These are phyloP conservation scores for Silene coronaria DNA, from an alignment of 179 eudicot species.

Conservation along the genomic window DNA sequence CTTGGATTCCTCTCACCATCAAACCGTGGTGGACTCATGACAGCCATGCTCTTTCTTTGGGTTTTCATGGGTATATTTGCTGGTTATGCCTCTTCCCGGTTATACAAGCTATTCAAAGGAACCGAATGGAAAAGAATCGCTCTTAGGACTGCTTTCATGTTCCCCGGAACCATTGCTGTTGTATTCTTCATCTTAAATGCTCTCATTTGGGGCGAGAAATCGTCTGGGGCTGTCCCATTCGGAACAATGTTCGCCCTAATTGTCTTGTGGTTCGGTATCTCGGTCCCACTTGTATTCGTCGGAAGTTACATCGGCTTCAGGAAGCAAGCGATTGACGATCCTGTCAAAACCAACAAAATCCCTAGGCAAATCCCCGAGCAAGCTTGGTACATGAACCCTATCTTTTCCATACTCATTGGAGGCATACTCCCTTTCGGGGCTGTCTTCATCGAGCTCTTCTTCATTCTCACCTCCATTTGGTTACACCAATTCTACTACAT, in stretches of 20 bases:
- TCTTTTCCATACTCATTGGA: constrained; percentile 37
- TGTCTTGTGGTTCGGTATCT: constrained; percentile 46
- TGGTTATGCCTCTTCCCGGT: constrained; percentile 44
- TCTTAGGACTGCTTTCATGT: constrained; percentile 42
- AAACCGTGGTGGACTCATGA: constrained; percentile 57
- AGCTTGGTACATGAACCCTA: constrained; percentile 41
- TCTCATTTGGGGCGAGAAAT: constrained; percentile 48
- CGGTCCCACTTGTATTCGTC: constrained; percentile 44
- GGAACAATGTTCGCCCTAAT: constrained; percentile 45
- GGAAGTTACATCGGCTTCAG: constrained; percentile 42
- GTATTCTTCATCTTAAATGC: constrained; percentile 41
- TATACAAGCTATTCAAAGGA: constrained; percentile 50
- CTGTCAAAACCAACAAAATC: constrained; percentile 33
- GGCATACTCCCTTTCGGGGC: constrained; percentile 31
- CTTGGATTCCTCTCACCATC: constrained; percentile 53
- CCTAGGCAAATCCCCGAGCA: constrained; percentile 35
- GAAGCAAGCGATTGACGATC: constrained; percentile 33
- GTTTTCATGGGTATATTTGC: constrained; percentile 51
- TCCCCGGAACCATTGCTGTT: constrained; percentile 34
- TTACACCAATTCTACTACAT: constrained; percentile 51
- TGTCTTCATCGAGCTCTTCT: constrained; percentile 41
- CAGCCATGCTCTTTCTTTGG: constrained; percentile 46
- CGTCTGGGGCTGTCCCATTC: constrained; percentile 47
- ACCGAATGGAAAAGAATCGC: constrained; percentile 46
- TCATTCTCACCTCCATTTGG: constrained; percentile 50